Percentiles rank a stretch among this genome's conserved stretches.
phyloP scores from a whole-genome alignment of 345 rosid genomes.

The Abelmoschus esculentus region DNA sequence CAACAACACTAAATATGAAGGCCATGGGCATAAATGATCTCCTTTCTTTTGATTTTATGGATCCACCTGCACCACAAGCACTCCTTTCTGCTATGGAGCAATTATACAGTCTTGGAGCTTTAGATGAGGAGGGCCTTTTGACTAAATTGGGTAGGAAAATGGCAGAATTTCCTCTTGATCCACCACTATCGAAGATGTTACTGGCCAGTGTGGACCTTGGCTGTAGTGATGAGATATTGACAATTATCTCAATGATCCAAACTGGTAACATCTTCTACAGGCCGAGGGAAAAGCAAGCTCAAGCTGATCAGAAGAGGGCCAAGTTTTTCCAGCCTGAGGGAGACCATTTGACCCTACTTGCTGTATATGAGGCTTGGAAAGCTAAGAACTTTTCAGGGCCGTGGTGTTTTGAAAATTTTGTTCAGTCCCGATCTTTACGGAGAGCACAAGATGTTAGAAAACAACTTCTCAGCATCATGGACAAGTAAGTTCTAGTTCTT shows the following conservation, averaged over 20 bases:
- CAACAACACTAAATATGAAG: constrained; percentile 61
- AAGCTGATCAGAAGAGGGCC: constrained; percentile 88
- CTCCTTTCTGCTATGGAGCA: constrained; percentile 90
- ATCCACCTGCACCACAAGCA: constrained; percentile 68
- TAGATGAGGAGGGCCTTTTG: constrained; percentile 85
- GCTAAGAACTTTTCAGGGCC: constrained; percentile 80
- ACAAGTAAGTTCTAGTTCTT: constrained; percentile 45
- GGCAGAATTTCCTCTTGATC: constrained; percentile 96
- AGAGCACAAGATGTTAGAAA: constrained; percentile 84
- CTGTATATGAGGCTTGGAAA: constrained; percentile 92
- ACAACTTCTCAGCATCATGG: constrained; percentile 87
- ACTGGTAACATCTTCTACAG: constrained; percentile 84
- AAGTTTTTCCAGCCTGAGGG: constrained; percentile 90
- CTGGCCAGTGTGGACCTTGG: constrained; percentile 93
- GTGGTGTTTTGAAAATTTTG: constrained; percentile 89
- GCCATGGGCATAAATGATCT: constrained; percentile 91
- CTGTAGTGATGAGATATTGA: constrained; percentile 89
- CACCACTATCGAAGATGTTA: constrained; percentile 84
- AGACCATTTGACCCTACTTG: constrained; percentile 88
- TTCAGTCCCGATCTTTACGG: constrained; percentile 68
- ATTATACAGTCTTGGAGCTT: constrained; percentile 73
- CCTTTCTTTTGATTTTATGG: constrained; percentile 71
- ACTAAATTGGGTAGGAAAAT: constrained; percentile 90
- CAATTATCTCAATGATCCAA: constrained; percentile 84
- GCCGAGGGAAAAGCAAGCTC: constrained; percentile 93